These are phyloP conservation scores for Chaetoscypha palmicola DNA, from an alignment of 2,329 filamentous ascomycete genomes.

Conservation along the genomic window DNA sequence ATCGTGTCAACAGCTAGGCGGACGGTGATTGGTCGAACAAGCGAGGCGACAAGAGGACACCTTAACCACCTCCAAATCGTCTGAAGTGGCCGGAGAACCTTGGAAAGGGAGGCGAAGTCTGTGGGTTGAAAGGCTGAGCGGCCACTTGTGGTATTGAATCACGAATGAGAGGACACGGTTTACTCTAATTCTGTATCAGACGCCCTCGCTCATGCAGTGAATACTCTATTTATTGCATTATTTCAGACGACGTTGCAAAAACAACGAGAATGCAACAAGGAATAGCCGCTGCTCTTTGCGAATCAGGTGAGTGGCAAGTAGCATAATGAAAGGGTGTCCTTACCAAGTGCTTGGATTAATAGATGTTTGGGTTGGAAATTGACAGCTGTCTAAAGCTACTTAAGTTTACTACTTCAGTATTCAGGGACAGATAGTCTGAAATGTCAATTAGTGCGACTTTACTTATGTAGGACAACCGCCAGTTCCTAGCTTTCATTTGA, in stretches of 20 bases:
- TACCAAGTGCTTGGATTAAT: neutral
- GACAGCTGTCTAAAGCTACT: neutral
- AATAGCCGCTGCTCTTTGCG: neutral
- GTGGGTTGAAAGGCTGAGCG: conserved; percentile 2
- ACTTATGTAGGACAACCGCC: too few species aligned
- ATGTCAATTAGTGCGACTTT: too few species aligned
- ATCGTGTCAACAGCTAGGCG: too few species aligned
- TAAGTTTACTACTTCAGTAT: neutral
- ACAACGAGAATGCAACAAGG: neutral
- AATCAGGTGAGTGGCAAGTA: conserved; percentile 2
- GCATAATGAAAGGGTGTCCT: neutral
- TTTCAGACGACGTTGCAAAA: conserved; percentile 5
- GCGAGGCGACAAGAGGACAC: neutral
- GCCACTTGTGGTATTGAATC: neutral
- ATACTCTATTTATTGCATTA: conserved; percentile 1
- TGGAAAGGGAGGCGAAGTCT: conserved; percentile 3
- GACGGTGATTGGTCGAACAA: conserved; percentile 2
- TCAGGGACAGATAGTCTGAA: too few species aligned
- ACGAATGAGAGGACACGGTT: conserved; percentile 4
- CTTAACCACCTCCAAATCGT: neutral
- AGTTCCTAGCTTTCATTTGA: too few species aligned
- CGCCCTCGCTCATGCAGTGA: neutral
- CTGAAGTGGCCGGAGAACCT: neutral
- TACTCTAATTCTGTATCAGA: neutral
- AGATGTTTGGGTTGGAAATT: neutral